phyloP scores from a whole-genome alignment of 2,329 filamentous ascomycete species.

The Didymella glomerata region DNA sequence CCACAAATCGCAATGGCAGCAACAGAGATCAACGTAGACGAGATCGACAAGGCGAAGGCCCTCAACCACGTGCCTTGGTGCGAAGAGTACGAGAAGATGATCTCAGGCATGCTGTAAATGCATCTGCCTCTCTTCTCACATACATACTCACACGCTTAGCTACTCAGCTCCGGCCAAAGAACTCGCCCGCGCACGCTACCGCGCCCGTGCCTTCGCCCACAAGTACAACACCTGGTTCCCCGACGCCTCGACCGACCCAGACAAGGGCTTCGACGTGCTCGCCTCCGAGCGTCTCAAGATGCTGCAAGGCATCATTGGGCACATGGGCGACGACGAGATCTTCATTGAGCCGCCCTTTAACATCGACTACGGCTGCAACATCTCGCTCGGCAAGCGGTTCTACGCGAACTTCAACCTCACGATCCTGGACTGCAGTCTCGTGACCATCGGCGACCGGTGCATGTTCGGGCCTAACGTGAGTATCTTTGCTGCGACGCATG shows the following conservation, averaged over 20 bases:
- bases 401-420: conserved; percentile 68
- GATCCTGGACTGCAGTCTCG: conserved; percentile 62
- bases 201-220: conserved; percentile 64
- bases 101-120: conserved; percentile 67
- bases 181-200: conserved; percentile 61
- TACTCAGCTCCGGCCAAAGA: conserved; percentile 62
- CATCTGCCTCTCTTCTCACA: background rate
- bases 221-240: conserved; percentile 64
- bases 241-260: conserved; percentile 22
- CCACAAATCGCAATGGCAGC: conserved; percentile 45
- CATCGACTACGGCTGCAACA: conserved; percentile 73
- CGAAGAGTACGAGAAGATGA: conserved; percentile 71
- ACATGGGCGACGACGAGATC: conserved; percentile 47
- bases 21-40: conserved; percentile 53
- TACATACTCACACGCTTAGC: conserved; percentile 40
- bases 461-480: conserved; percentile 63
- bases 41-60: conserved; percentile 58
- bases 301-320: conserved; percentile 45
- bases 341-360: conserved; percentile 68
- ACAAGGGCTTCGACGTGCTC: conserved; percentile 36
- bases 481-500: conserved; percentile 63
- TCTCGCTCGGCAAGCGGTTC: conserved; percentile 68
- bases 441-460: conserved; percentile 62
- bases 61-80: conserved; percentile 64
- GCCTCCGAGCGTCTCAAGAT: conserved; percentile 35